Evolutionary conservation across 192 early-diverging fungal genomes (phyloP), one percentile per base, ranked within the genome.

Genomic region (Geranomyces variabilis): DNA sequence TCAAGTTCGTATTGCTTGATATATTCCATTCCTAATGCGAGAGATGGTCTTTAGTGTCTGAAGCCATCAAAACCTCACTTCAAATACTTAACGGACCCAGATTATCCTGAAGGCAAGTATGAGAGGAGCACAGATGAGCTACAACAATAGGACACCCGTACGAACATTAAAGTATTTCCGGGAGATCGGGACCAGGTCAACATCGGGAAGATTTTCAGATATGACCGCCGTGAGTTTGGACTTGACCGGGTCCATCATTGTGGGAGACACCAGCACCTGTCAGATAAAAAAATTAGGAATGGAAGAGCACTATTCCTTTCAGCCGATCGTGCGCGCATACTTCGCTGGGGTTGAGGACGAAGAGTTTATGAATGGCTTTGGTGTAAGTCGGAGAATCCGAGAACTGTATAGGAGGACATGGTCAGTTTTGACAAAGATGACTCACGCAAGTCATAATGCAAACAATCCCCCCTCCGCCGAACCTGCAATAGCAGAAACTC

Each of bases 401-500:
- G 63, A 88, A 81, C 89, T 90, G 67, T 15, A 17, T 21, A 31
- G 12, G 22, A 29, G 17, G 29, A 31, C 9, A 1, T 17, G 7
- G 3, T 53, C 24, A 53, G 51, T 53, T 53, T 4, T 53, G 51
- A 41, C 36, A 41, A 41, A n/a, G n/a, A n/a, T n/a, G n/a, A n/a
- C n/a, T n/a, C n/a, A n/a, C n/a, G n/a, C n/a, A n/a, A n/a, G n/a
- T n/a, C n/a, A n/a, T n/a, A n/a, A n/a, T n/a, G n/a, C n/a, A n/a
- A n/a, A n/a, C n/a, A n/a, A n/a, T n/a, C n/a, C n/a, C 46, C 19
- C 19, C 46, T 47, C 46, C 10, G 46, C 46, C 10, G n/a, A 73
- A 90, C 90, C 80, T 92, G 89, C 19, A 75, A 86, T 30, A 92
- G 48, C 31, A 74, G 77, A 60, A 83, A 83, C 69, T 89, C 85